Percentiles rank a stretch among this genome's conserved stretches.
Evolutionary conservation across 2,329 filamentous ascomycete genomes (phyloP).

Genomic region (Bipolaris zeicola): DNA sequence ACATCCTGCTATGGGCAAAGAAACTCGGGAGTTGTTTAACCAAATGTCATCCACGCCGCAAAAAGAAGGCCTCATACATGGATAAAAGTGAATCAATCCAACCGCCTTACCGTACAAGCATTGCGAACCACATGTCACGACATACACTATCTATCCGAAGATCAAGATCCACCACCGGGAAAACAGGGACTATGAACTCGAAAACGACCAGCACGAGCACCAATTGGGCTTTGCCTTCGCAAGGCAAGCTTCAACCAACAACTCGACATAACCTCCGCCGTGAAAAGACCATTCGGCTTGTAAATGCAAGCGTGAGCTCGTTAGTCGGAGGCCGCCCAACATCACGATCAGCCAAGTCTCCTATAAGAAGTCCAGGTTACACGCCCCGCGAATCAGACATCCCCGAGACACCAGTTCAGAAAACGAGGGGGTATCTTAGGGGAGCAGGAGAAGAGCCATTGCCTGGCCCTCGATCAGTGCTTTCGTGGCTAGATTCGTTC

Average conservation of each 20-base stretch:
- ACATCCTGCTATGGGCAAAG: conserved; percentile 8
- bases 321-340: conserved; percentile 1
- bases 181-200: background rate
- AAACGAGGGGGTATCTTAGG: background rate
- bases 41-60: conserved; percentile 7
- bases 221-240: conserved; percentile 6
- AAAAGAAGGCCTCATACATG: conserved; percentile 1
- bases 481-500: conserved; percentile 15
- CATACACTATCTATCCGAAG: background rate
- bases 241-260: conserved; percentile 1
- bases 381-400: background rate
- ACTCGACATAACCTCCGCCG: background rate
- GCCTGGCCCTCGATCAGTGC: conserved; percentile 2
- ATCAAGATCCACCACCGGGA: conserved; percentile 1
- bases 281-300: conserved; percentile 11
- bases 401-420: background rate
- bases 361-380: background rate
- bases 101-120: background rate
- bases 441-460: background rate
- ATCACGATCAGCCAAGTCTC: background rate
- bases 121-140: background rate
- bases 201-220: background rate
- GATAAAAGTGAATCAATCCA: background rate
- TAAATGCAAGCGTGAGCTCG: conserved; percentile 9
- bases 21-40: conserved; percentile 9